phyloP scores from a whole-genome alignment of 371 early-diverging fungal species.

The Mucor plumbeus region DNA sequence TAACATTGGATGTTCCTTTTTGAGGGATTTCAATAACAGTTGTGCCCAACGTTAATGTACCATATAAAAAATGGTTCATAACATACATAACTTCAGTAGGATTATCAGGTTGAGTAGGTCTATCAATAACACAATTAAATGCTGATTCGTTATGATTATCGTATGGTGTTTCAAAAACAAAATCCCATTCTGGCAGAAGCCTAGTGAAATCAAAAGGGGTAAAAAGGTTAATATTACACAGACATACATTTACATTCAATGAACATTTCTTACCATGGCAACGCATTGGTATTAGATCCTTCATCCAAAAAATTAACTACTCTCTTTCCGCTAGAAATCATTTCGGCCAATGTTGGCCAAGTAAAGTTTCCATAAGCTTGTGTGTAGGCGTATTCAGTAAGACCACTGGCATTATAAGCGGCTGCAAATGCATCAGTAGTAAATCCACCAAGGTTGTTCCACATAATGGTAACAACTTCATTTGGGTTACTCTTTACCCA shows the following conservation, averaged over 20 bases:
- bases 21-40: conserved; percentile 55
- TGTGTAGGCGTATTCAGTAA: conserved; percentile 58
- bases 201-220: conserved; percentile 26
- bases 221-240: not conserved
- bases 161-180: conserved; percentile 66
- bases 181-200: conserved; percentile 59
- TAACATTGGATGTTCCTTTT: conserved; percentile 50
- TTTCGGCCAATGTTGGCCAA: conserved; percentile 74
- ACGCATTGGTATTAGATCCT: conserved; percentile 50
- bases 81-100: conserved; percentile 57
- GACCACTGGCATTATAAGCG: conserved; percentile 61
- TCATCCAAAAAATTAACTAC: conserved; percentile 70
- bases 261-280: conserved; percentile 62
- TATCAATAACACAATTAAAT: conserved; percentile 56
- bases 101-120: conserved; percentile 49
- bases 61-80: conserved; percentile 66
- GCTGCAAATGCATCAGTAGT: conserved; percentile 52
- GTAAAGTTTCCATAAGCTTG: conserved; percentile 43
- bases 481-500: conserved; percentile 65
- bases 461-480: conserved; percentile 75
- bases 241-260: not conserved
- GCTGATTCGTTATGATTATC: conserved; percentile 44
- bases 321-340: conserved; percentile 70
- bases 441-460: conserved; percentile 67
- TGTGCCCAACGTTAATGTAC: conserved; percentile 36